Percentiles rank a stretch among this genome's conserved stretches.
Conservation (phyloP, 1,284 basidiomycete species). For the Fomitopsis palustris region DNA sequence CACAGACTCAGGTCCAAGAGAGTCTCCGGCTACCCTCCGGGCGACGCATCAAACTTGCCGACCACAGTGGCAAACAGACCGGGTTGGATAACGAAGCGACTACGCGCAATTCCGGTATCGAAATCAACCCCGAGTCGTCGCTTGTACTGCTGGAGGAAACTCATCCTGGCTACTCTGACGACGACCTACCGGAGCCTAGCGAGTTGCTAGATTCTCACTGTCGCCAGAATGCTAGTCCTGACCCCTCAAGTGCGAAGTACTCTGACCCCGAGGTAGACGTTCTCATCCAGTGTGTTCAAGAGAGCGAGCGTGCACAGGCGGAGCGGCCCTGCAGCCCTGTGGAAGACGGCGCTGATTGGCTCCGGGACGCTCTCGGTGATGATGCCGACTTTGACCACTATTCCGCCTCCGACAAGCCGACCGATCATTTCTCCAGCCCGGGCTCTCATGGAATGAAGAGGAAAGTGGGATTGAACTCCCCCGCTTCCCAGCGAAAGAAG, state of each 20-base stretch:
- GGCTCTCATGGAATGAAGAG: neutral
- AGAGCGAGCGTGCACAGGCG: constrained; percentile 6
- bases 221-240: constrained; percentile 6
- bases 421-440: neutral
- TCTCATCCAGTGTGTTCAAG: constrained; percentile 26
- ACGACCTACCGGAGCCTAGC: constrained; percentile 43
- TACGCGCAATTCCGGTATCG: constrained; percentile 49
- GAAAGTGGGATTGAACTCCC: neutral
- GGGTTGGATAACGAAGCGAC: constrained; percentile 13
- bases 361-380: neutral
- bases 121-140: constrained; percentile 35
- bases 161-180: constrained; percentile 28
- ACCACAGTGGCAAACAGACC: constrained; percentile 9
- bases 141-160: constrained; percentile 10
- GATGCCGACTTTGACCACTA: neutral
- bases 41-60: constrained; percentile 45
- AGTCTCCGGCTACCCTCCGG: constrained; percentile 39
- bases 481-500: neutral
- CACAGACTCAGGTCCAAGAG: constrained; percentile 38
- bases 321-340: neutral
- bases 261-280: constrained; percentile 36
- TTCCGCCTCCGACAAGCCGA: no score
- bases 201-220: constrained; percentile 27
- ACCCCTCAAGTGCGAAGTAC: constrained; percentile 32
- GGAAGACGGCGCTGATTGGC: neutral